Conservation (phyloP, 192 early-diverging fungal genomes). For the Podila epigama region DNA sequence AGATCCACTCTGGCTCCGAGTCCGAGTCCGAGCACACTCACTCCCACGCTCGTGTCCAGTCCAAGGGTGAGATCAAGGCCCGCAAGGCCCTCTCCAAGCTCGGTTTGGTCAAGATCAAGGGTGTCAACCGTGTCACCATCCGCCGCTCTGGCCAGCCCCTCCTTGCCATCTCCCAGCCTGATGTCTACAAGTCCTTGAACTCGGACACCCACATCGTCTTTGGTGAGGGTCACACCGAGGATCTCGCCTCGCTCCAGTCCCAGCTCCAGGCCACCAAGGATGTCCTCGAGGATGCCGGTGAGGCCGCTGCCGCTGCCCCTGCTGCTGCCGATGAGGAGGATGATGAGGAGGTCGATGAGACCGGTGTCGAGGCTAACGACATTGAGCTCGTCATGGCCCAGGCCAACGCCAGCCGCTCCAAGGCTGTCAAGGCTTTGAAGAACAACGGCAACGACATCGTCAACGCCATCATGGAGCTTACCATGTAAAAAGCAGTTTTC, state of each 20-base stretch:
- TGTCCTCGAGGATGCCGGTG: constrained; percentile 59
- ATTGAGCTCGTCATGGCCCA: constrained; percentile 95
- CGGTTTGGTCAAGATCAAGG: constrained; percentile 86
- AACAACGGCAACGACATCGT: constrained; percentile 89
- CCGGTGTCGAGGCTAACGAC: constrained; percentile 82
- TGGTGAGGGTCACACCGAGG: constrained; percentile 92
- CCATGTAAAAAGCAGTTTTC: constrained; percentile 48
- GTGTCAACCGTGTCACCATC: constrained; percentile 90
- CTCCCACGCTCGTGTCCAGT: constrained; percentile 58
- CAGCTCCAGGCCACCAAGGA: constrained; percentile 73
- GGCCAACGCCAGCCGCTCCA: constrained; percentile 83
- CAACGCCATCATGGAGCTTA: constrained; percentile 90
- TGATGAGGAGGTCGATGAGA: constrained; percentile 80
- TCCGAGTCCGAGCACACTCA: constrained; percentile 29
- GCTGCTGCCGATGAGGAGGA: constrained; percentile 73
- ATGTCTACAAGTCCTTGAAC: constrained; percentile 90
- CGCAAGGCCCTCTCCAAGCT: constrained; percentile 94
- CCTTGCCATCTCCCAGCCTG: constrained; percentile 88
- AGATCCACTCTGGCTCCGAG: constrained; percentile 34
- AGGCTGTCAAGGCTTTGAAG: constrained; percentile 94
- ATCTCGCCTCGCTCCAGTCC: constrained; percentile 74
- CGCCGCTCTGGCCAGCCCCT: constrained; percentile 73
- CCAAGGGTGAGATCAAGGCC: constrained; percentile 94
- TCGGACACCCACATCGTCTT: constrained; percentile 97
- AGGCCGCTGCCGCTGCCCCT: constrained; percentile 48